Evolutionary conservation across 306 rosid genomes (phyloP).

Genomic region (Macrotyloma uniflorum): DNA sequence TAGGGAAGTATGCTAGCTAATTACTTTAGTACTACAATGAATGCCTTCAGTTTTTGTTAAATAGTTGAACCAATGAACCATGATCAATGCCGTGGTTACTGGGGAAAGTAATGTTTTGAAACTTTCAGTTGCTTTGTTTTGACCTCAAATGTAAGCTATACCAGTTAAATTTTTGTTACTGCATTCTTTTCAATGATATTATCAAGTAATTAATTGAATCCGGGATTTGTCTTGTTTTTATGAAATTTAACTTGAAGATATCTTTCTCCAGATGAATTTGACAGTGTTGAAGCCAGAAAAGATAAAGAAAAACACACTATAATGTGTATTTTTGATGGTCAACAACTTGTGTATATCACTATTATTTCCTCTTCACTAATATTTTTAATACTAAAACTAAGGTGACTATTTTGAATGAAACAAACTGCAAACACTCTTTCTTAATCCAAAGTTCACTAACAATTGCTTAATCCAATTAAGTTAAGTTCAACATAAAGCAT

Average conservation of each 20-base stretch:
- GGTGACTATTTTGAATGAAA: neutral
- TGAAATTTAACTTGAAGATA: neutral
- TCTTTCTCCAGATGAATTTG: neutral
- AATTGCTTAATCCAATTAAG: constrained; percentile 11
- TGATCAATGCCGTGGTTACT: constrained; percentile 5
- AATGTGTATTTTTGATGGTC: neutral
- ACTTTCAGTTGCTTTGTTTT: constrained; percentile 7
- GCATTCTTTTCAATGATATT: constrained; percentile 30
- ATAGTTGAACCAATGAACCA: neutral
- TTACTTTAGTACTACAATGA: neutral
- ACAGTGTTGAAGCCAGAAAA: neutral
- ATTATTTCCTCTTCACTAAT: neutral
- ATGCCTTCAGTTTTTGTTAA: constrained; percentile 7
- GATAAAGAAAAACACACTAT: neutral
- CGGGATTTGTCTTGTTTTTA: neutral
- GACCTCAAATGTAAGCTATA: constrained; percentile 22
- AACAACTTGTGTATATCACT: neutral
- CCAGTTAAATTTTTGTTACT: constrained; percentile 4
- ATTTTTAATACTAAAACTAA: neutral
- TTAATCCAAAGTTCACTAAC: neutral
- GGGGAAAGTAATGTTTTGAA: neutral
- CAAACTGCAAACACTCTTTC: neutral
- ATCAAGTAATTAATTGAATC: constrained; percentile 1
- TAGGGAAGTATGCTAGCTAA: constrained; percentile 42
- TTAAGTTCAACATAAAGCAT: neutral